These are phyloP conservation scores for Mycena polygramma DNA, from an alignment of 768 basidiomycete genomes.

Conservation along the genomic window DNA sequence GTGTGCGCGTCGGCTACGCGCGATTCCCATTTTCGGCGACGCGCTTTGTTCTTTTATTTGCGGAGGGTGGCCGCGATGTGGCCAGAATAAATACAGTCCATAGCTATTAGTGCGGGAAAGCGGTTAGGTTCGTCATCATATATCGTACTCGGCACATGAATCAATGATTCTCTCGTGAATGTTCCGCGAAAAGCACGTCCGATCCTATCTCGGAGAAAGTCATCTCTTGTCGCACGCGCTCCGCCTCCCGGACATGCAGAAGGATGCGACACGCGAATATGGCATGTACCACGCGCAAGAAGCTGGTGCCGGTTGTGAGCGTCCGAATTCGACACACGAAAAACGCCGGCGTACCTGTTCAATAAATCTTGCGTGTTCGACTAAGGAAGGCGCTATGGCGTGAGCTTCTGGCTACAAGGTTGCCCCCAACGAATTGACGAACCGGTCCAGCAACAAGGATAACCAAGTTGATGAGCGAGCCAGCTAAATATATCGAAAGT, in stretches of 20 bases:
- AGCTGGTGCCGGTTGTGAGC: neutral
- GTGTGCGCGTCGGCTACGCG: neutral
- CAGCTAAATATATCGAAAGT: neutral
- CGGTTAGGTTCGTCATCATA: too few species aligned
- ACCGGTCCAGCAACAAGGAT: slow-evolving; percentile 15
- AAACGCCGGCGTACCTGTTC: slow-evolving; percentile 1
- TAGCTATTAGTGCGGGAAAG: too few species aligned
- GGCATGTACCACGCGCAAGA: slow-evolving; percentile 18
- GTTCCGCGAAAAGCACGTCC: neutral
- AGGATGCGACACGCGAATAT: slow-evolving; percentile 15
- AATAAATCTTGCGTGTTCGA: slow-evolving; percentile 10
- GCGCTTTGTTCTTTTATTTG: too few species aligned
- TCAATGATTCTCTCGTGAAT: too few species aligned
- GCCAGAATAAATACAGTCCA: too few species aligned
- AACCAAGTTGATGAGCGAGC: neutral
- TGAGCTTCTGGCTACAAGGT: too few species aligned
- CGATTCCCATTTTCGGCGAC: neutral
- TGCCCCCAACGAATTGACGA: neutral
- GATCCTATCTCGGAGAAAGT: neutral
- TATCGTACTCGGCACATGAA: too few species aligned
- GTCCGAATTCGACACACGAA: neutral
- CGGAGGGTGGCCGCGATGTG: too few species aligned
- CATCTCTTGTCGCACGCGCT: slow-evolving; percentile 10
- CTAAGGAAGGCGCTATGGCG: neutral
- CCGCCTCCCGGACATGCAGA: slow-evolving; percentile 22